Evolutionary conservation across 2,329 filamentous ascomycete species (phyloP).

Genomic region (Aspergillus quadricinctus): DNA sequence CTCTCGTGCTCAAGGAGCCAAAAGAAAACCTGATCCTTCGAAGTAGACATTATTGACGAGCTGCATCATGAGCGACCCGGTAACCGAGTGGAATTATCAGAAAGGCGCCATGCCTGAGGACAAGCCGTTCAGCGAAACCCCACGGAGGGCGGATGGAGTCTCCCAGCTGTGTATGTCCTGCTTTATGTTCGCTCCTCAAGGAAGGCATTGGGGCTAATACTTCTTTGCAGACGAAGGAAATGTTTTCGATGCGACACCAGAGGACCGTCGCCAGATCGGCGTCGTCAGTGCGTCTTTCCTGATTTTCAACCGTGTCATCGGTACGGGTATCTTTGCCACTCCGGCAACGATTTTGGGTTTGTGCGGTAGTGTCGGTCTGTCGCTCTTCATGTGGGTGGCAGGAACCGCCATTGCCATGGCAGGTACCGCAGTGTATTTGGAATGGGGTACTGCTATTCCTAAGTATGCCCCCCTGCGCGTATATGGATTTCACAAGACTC

Average conservation of each 20-base stretch:
- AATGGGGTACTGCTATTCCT: constrained; percentile 49
- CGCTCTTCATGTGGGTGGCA: constrained; percentile 48
- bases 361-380: constrained; percentile 44
- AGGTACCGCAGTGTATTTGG: constrained; percentile 43
- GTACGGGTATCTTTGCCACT: constrained; percentile 49
- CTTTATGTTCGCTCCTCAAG: neutral
- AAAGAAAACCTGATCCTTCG: neutral
- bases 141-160: constrained; percentile 28
- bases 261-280: constrained; percentile 37
- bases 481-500: neutral
- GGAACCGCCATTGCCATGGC: constrained; percentile 47
- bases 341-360: constrained; percentile 43
- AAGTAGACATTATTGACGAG: neutral
- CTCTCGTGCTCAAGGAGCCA: neutral
- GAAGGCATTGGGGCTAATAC: constrained; percentile 6
- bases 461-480: constrained; percentile 22
- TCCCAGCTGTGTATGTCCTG: constrained; percentile 28
- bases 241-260: constrained; percentile 32
- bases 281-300: constrained; percentile 42
- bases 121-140: constrained; percentile 21
- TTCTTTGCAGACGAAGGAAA: constrained; percentile 30
- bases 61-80: constrained; percentile 13
- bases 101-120: constrained; percentile 18
- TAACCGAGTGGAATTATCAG: constrained; percentile 9
- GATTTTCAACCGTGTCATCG: constrained; percentile 48